Percentiles rank a stretch among this genome's conserved stretches.
Evolutionary conservation across 805 yeast species (phyloP).

Genomic region (Lipomyces kockii): DNA sequence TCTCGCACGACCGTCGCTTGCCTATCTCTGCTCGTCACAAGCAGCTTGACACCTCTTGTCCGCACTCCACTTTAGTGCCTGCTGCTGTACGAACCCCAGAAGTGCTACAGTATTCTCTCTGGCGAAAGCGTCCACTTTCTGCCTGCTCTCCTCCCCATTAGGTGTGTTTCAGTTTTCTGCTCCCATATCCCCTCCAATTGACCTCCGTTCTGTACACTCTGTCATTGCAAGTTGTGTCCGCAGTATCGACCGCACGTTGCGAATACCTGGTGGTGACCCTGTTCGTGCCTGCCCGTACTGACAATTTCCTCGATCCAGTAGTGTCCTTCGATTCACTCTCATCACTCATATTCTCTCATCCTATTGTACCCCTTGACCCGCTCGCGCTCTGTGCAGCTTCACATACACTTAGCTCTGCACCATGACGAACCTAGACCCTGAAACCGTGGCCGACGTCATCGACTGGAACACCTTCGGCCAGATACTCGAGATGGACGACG

Average conservation of each 20-base stretch:
- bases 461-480: constrained; percentile 90
- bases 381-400: constrained; percentile 7
- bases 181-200: background rate
- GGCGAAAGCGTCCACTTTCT: background rate
- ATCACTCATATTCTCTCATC: background rate
- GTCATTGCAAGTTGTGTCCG: background rate
- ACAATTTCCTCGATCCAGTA: too few relatives aligned
- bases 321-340: background rate
- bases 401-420: background rate
- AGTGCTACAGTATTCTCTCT: background rate
- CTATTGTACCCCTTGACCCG: background rate
- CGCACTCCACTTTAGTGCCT: background rate
- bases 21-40: background rate
- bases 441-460: constrained; percentile 57
- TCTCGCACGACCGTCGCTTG: background rate
- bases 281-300: too few relatives aligned
- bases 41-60: background rate
- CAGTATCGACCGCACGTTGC: too few relatives aligned
- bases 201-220: background rate
- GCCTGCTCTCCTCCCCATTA: background rate
- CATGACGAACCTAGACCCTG: constrained; percentile 10
- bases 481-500: constrained; percentile 93
- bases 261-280: too few relatives aligned
- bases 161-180: background rate
- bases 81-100: background rate